Percentiles rank a stretch among this genome's conserved stretches.
These are phyloP conservation scores for Entomortierella lignicola DNA, from an alignment of 192 early-diverging fungal species.

Conservation along the genomic window DNA sequence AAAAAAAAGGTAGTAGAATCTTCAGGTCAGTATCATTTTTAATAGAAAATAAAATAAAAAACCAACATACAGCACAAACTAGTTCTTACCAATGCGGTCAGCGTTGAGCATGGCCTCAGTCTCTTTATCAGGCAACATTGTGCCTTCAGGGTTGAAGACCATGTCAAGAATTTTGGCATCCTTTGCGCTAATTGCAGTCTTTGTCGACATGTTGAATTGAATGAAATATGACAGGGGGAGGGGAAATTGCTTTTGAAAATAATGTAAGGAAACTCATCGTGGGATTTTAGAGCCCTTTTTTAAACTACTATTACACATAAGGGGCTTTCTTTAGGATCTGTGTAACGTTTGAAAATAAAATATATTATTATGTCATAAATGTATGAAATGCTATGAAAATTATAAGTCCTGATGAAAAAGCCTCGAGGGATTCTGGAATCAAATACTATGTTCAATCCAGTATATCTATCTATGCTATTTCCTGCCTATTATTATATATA, in stretches of 20 bases:
- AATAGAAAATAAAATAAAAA: too few relatives aligned
- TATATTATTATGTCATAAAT: conserved; percentile 3
- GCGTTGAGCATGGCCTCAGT: conserved; percentile 44
- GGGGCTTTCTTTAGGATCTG: conserved; percentile 1
- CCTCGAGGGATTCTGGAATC: too few relatives aligned
- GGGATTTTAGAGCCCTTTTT: neutral
- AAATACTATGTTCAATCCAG: neutral
- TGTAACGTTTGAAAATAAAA: neutral
- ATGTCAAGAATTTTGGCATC: conserved; percentile 53
- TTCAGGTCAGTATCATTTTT: neutral
- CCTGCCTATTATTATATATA: too few relatives aligned
- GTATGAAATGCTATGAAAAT: too few relatives aligned
- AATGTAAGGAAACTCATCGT: neutral
- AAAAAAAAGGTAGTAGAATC: neutral
- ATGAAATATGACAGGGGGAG: neutral
- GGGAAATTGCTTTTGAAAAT: neutral
- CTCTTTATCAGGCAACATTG: conserved; percentile 51
- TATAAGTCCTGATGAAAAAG: too few relatives aligned
- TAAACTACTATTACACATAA: neutral
- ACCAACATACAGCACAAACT: neutral
- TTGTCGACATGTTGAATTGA: conserved; percentile 9
- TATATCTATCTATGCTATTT: neutral
- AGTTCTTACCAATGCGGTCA: conserved; percentile 21
- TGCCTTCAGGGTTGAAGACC: conserved; percentile 56
- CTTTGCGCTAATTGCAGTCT: conserved; percentile 39